phyloP scores from a whole-genome alignment of 2,329 filamentous ascomycete genomes.

The Colletotrichum orbiculare region DNA sequence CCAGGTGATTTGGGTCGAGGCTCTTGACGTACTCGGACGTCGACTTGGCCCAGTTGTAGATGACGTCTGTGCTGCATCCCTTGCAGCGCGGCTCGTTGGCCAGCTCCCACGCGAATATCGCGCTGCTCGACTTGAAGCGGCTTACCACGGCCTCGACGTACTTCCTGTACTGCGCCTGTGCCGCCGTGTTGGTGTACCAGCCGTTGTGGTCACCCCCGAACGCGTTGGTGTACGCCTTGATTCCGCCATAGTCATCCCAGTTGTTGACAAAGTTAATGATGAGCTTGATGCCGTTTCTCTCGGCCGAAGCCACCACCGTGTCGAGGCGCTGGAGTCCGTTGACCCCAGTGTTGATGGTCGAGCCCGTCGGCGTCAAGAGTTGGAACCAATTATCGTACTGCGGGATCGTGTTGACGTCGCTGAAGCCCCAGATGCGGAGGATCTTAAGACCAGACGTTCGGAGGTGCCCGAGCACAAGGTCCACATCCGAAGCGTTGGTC shows the following conservation, averaged over 20 bases:
- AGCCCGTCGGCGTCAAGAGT: slow-evolving; percentile 57
- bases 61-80: slow-evolving; percentile 66
- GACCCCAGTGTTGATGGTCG: slow-evolving; percentile 70
- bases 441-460: slow-evolving; percentile 64
- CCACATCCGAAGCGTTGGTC: slow-evolving; percentile 65
- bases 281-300: slow-evolving; percentile 69
- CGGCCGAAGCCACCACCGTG: slow-evolving; percentile 69
- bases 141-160: slow-evolving; percentile 62
- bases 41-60: slow-evolving; percentile 69
- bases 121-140: slow-evolving; percentile 58
- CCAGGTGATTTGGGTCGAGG: slow-evolving; percentile 71
- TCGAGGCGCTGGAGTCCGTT: slow-evolving; percentile 71
- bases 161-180: slow-evolving; percentile 65
- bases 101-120: slow-evolving; percentile 67
- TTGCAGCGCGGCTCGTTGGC: slow-evolving; percentile 70
- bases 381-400: slow-evolving; percentile 55
- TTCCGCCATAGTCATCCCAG: slow-evolving; percentile 74
- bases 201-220: slow-evolving; percentile 64
- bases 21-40: slow-evolving; percentile 73
- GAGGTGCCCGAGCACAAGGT: slow-evolving; percentile 62
- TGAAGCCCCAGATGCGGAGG: slow-evolving; percentile 71
- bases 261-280: slow-evolving; percentile 76
- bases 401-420: slow-evolving; percentile 60
- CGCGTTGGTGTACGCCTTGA: slow-evolving; percentile 67
- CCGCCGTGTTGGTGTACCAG: slow-evolving; percentile 67